Evolutionary conservation across 140 eudicot species (phyloP), one percentile per base, ranked within the genome.

Genomic region (Bidens hawaiensis): DNA sequence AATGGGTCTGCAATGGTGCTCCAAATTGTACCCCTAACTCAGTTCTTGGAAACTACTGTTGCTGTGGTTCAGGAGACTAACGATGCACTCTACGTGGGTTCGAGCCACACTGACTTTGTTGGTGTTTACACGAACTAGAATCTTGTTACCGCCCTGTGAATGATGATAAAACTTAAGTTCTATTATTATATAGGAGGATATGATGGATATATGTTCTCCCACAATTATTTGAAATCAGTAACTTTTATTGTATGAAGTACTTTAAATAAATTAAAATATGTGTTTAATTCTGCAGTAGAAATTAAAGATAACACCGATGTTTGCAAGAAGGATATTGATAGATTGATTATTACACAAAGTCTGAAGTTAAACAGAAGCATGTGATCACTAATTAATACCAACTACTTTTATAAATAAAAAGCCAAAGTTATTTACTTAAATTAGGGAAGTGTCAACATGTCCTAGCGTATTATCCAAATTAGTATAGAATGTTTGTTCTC

Each of bases 61-160:
- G 23, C 24, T 13, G 70, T 42, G 38, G 70, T 75, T 75, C 65
- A 67, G 16, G 78, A 73, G 66, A 17, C 4, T 31, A 65, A 64
- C 21, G 27, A 48, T 14, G 67, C 66, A 19, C 25, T 75, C 9
- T 75, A 67, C 0, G 75, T 61, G 13, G 79, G 79, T 17, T 68
- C 79, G 0, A 25, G 59, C 48, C 10, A 2, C 47, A 40, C 70
- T 30, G 65, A 57, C 30, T 76, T 70, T 49, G 25, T 76, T 53
- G 81, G 70, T 19, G 73, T 62, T 15, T 70, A 70, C 69, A 62
- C 72, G 0, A 64, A 75, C 25, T 74, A 74, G 73, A 64, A 23
- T 42, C 46, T 5, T 48, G 68, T 49, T 45, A 33, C 68, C 24
- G 30, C 8, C 36, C 17, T 40, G 0, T 34, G n/a, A 68, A 0